Evolutionary conservation across 306 rosid species (phyloP).

Genomic region (Gastrolobium villosum): DNA sequence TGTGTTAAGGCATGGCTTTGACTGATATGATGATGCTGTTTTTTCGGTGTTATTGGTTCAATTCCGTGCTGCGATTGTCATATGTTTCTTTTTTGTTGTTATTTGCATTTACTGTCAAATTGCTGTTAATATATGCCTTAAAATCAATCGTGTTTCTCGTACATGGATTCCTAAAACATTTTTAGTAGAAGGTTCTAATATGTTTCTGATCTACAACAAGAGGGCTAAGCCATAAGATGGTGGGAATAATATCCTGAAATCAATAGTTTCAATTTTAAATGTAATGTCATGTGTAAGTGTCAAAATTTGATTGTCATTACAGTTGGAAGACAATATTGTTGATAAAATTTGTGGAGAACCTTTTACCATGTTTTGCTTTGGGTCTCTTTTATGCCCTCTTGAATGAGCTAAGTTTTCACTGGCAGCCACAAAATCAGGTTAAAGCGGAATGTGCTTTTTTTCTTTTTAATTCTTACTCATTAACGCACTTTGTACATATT

Average conservation of each 20-base stretch:
- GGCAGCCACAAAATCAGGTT: slow-evolving; percentile 19
- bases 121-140: slow-evolving; percentile 12
- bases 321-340: slow-evolving; percentile 5
- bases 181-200: slow-evolving; percentile 16
- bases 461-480: background rate
- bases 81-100: slow-evolving; percentile 7
- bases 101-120: slow-evolving; percentile 10
- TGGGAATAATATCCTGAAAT: slow-evolving; percentile 38
- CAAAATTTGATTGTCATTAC: slow-evolving; percentile 20
- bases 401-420: background rate
- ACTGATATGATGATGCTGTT: slow-evolving; percentile 11
- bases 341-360: slow-evolving; percentile 14
- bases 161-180: slow-evolving; percentile 8
- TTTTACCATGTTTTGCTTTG: background rate
- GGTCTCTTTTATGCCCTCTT: slow-evolving; percentile 17
- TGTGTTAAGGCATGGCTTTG: slow-evolving; percentile 32
- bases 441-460: slow-evolving; percentile 6
- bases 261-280: slow-evolving; percentile 13
- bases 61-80: slow-evolving; percentile 2
- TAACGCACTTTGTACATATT: background rate
- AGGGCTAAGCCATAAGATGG: slow-evolving; percentile 24
- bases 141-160: slow-evolving; percentile 25
- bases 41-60: slow-evolving; percentile 30
- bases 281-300: slow-evolving; percentile 17
- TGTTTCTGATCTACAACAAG: slow-evolving; percentile 23